These are phyloP conservation scores for Micromonas commoda DNA, from an alignment of 139 green algal genomes.

Conservation along the genomic window DNA sequence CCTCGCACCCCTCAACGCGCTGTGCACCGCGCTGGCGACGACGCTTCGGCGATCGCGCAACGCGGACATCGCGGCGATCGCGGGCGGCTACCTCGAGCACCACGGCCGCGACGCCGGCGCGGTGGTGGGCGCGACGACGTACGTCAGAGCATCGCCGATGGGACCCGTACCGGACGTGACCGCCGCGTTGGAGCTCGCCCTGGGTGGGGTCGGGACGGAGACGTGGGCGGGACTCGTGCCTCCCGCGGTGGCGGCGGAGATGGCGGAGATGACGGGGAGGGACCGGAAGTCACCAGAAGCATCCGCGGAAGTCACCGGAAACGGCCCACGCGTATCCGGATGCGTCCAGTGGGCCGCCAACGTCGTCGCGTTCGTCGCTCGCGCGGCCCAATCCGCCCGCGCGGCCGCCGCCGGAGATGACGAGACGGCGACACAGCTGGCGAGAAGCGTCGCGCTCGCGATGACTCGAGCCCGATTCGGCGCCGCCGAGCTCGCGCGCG, in stretches of 20 bases:
- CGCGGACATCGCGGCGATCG: background rate
- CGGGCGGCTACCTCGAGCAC: background rate
- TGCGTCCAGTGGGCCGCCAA: background rate
- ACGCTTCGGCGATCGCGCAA: background rate
- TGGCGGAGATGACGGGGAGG: background rate
- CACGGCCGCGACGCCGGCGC: background rate
- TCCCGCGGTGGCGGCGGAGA: background rate
- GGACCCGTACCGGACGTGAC: background rate
- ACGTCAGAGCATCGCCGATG: too few relatives aligned
- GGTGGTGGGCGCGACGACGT: background rate
- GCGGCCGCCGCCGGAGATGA: background rate
- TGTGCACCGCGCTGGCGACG: background rate
- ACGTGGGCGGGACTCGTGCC: background rate
- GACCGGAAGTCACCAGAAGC: too few relatives aligned
- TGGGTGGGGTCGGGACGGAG: background rate
- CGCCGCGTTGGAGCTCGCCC: background rate
- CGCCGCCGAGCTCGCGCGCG: conserved; percentile 49
- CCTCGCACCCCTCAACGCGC: background rate
- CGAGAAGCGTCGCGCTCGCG: background rate
- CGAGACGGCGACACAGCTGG: background rate
- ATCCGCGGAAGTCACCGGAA: too few relatives aligned
- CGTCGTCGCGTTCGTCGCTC: background rate
- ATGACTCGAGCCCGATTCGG: conserved; percentile 49
- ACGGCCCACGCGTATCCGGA: too few relatives aligned
- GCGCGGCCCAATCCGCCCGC: background rate